Evolutionary conservation across 768 basidiomycete genomes (phyloP).

Genomic region (Amanita exitialis): DNA sequence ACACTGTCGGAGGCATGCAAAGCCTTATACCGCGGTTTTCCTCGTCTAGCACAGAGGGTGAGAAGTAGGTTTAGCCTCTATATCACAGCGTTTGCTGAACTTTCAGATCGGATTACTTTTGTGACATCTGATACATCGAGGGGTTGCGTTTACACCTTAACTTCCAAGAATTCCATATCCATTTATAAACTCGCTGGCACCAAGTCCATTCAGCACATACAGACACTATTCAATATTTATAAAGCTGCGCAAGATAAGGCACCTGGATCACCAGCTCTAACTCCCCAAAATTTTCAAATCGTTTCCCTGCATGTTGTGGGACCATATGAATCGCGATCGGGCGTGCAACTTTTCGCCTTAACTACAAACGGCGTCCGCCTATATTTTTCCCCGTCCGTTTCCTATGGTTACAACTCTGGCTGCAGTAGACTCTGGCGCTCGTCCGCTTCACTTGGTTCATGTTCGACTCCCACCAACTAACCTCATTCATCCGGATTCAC

Average conservation of each 20-base stretch:
- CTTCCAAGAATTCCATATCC: conserved; percentile 52
- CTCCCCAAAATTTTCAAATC: conserved; percentile 61
- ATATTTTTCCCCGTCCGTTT: conserved; percentile 60
- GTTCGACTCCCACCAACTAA: conserved; percentile 72
- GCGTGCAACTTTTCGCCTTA: conserved; percentile 70
- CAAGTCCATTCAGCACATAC: conserved; percentile 60
- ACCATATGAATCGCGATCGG: conserved; percentile 54
- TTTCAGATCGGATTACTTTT: conserved; percentile 58
- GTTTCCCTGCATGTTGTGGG: conserved; percentile 61
- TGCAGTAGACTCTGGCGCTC: conserved; percentile 15
- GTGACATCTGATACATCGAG: conserved; percentile 60
- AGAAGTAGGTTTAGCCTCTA: conserved; percentile 11
- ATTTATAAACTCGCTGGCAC: conserved; percentile 56
- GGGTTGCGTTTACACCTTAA: conserved; percentile 72
- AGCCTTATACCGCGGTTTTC: conserved; percentile 75
- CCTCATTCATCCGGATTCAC: conserved; percentile 69
- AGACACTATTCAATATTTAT: conserved; percentile 65
- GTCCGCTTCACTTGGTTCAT: conserved; percentile 60
- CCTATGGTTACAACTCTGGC: conserved; percentile 34
- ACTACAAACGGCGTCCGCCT: conserved; percentile 77
- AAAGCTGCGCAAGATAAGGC: conserved; percentile 75
- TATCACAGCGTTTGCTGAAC: conserved; percentile 3
- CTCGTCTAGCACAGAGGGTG: conserved; percentile 56
- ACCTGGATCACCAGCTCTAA: conserved; percentile 64
- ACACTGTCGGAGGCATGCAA: conserved; percentile 69